Base-by-base conservation (phyloP, 1,284 basidiomycete genomes). In the Cerioporus squamosus region DNA sequence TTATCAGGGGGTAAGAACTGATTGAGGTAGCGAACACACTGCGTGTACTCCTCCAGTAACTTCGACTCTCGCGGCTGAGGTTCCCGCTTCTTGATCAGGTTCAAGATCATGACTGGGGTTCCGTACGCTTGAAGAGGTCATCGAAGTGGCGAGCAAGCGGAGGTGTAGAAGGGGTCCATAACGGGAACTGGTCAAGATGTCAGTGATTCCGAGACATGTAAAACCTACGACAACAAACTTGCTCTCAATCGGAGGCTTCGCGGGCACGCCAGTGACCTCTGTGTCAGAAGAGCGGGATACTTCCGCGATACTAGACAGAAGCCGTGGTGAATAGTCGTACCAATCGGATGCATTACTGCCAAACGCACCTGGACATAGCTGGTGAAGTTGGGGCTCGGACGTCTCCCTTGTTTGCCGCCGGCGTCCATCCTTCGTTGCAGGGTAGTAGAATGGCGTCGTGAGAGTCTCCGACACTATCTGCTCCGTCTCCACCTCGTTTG, bases 401-500 rank as follows among this genome's bases (percentile, higher is more conserved):
- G 77, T 24, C 87, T 77, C 69, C 75, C 47, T 68, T 74, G 54
- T 65, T 70, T 31, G 3, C 69, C 73, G 10, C 70, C 68, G 1
- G 65, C 52, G 1, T 66, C 54, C n/a, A 9, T 74, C 74, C 31
- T 77, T 70, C 15, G 70, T 68, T 12, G 77, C 76, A 17, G 90
- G 86, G 70, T 82, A 89, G 68, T 94, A 93, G 72, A 97, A 96
- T 0, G 95, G 86, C 0, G 95, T 99, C 0, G 95, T 97, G 7
- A 96, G 74, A 0, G 94, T 93, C 70, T 99, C 97, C 3, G 91
- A 94, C 0, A 99, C 96, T 52, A 99, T 97, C 70, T 99, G 97
- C 70, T 99, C 97, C 0, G 96, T 98, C 75, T 99, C 97, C 2
- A 99, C 97, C 74, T 99, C 97, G 69, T 99, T 99, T 1, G n/a